Evolutionary conservation across 2,329 filamentous ascomycete species (phyloP).

Genomic region (Trichoderma breve): DNA sequence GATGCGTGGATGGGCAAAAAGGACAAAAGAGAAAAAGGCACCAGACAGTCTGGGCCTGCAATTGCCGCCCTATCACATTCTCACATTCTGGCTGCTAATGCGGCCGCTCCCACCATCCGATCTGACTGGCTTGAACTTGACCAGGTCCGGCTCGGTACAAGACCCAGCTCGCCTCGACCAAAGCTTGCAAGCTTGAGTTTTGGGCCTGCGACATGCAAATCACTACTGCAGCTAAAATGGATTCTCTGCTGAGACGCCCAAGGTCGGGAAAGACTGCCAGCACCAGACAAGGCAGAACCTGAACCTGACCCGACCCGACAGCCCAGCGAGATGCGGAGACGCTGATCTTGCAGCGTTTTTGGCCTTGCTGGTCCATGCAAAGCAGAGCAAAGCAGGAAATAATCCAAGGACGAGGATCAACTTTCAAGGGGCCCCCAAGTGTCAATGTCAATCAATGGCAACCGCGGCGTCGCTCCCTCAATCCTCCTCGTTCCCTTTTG

Average conservation of each 20-base stretch:
- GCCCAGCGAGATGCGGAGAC: neutral
- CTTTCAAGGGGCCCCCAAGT: too few species aligned
- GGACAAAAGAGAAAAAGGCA: neutral
- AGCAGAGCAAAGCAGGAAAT: neutral
- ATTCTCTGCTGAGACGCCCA: neutral
- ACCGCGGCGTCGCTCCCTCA: neutral
- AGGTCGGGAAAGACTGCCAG: neutral
- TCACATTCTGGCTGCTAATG: neutral
- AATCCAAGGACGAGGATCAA: neutral
- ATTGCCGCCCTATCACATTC: neutral
- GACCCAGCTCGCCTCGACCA: neutral
- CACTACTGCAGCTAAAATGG: conserved; percentile 21
- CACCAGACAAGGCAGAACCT: neutral
- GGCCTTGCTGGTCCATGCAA: neutral
- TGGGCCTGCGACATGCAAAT: conserved; percentile 16
- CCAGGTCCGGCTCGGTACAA: neutral
- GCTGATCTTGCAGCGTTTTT: conserved; percentile 9
- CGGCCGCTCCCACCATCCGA: conserved; percentile 8
- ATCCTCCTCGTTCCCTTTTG: neutral
- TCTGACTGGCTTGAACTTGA: conserved; percentile 9
- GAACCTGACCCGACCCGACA: neutral
- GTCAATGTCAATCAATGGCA: too few species aligned
- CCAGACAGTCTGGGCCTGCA: neutral
- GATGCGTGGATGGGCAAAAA: neutral
- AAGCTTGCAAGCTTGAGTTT: neutral